A percentile compares a stretch with the other conserved stretches of the same genome.
Evolutionary conservation across 2,329 filamentous ascomycete genomes (phyloP).

Genomic region (Pseudogymnoascus sp.): DNA sequence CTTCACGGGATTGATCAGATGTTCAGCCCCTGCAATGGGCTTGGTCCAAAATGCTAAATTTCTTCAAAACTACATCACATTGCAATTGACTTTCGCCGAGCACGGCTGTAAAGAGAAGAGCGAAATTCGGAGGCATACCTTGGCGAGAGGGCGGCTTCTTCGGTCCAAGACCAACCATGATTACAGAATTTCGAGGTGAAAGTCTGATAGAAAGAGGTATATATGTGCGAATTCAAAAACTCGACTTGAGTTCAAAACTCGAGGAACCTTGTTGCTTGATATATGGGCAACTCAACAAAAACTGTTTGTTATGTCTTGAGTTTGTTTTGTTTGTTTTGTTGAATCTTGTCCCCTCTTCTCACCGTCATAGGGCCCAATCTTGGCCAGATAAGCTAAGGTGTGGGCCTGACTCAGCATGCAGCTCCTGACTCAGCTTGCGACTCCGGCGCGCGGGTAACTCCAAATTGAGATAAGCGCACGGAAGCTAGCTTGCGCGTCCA

Average conservation of each 20-base stretch:
- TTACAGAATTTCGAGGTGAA: constrained; percentile 19
- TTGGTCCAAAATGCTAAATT: background rate
- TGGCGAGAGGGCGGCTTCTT: constrained; percentile 60
- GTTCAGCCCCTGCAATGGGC: background rate
- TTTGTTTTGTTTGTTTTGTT: constrained; percentile 11
- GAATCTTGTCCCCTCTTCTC: constrained; percentile 6
- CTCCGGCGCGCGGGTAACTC: background rate
- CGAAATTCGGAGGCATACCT: constrained; percentile 40
- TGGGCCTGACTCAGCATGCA: constrained; percentile 6
- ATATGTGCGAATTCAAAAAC: background rate
- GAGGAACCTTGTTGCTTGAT: background rate
- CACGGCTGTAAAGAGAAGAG: background rate
- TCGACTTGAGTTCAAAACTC: background rate
- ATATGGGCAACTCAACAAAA: constrained; percentile 8
- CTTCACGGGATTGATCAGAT: background rate
- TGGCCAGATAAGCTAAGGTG: constrained; percentile 8
- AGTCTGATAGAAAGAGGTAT: background rate
- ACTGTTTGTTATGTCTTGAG: constrained; percentile 1
- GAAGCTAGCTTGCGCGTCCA: constrained; percentile 1
- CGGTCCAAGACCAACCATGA: constrained; percentile 56
- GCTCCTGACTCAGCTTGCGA: background rate
- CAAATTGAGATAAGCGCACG: constrained; percentile 6
- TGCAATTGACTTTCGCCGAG: background rate
- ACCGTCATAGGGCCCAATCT: constrained; percentile 5
- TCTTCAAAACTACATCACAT: background rate